Evolutionary conservation across 495 filamentous ascomycete species (phyloP), one percentile per base, ranked within the genome.

Genomic region (Pyrenopolyporus hunteri): DNA sequence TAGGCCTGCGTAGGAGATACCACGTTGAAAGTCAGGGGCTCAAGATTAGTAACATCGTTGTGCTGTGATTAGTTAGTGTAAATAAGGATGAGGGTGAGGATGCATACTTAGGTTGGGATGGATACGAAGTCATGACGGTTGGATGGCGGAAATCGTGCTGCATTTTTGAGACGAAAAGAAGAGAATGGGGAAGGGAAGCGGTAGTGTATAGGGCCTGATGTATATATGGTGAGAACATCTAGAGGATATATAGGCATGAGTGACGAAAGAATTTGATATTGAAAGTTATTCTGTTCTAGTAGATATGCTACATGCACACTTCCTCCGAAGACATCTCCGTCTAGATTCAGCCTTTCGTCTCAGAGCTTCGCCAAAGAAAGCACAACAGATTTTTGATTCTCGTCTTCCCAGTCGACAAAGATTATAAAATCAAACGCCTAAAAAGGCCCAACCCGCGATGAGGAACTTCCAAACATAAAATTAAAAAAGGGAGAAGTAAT

Each of bases 21-120:
- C 84, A 83, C 65, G 83, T 97, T 37, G 84, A 87, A 60, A 94
- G 91, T 53, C 88, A 92, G 72, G 93, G 93, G 10, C 70, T 90
- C 31, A 80, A 83, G 59, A 89, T 97, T 52, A 80, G 78, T 50
- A 97, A 97, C 78, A 75, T 97, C 64, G 80, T 91, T 61, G 86
- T 96, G 67, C 69, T 90, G 11, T 47, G 28, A 47, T 6, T 19
- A 4, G 44, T n/a, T n/a, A n/a, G n/a, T n/a, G n/a, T 16, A 19
- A 17, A 31, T 32, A 32, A n/a, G n/a, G n/a, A n/a, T n/a, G 44
- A 32, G 6, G 17, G 47, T 13, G 11, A 16, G 14, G 44, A 48
- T 52, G 16, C 11, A 40, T 57, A 44, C 32, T 31, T 49, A 19
- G n/a, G n/a, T n/a, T n/a, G n/a, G n/a, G n/a, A 50, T 57, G 42